A percentile compares a stretch with the other conserved stretches of the same genome.
Conservation (phyloP, 768 basidiomycete genomes). For the Pulveroboletus ravenelii region DNA sequence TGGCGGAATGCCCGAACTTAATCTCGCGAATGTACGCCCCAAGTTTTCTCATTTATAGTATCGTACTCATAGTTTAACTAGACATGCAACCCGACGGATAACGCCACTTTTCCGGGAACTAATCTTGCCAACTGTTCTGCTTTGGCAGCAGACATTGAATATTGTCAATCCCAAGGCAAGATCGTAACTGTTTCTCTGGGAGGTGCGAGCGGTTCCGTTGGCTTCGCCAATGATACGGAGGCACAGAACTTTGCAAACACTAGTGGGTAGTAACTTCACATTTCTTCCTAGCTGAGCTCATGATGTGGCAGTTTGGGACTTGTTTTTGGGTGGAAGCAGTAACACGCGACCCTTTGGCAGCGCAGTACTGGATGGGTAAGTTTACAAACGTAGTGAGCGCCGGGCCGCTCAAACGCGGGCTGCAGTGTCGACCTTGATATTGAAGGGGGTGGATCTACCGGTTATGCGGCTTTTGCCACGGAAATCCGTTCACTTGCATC, state of each 20-base stretch:
- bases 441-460: slow-evolving; percentile 54
- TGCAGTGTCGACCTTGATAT: slow-evolving; percentile 66
- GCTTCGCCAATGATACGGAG: slow-evolving; percentile 36
- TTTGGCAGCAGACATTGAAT: slow-evolving; percentile 39
- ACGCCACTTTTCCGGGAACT: slow-evolving; percentile 40
- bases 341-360: slow-evolving; percentile 41
- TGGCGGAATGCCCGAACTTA: slow-evolving; percentile 57
- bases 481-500: slow-evolving; percentile 25
- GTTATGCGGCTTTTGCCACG: slow-evolving; percentile 45
- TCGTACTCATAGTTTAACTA: slow-evolving; percentile 11
- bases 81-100: slow-evolving; percentile 40
- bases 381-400: neutral
- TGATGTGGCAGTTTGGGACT: slow-evolving; percentile 34
- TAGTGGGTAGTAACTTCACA: slow-evolving; percentile 8
- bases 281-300: slow-evolving; percentile 9
- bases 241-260: slow-evolving; percentile 32
- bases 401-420: neutral
- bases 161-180: slow-evolving; percentile 44
- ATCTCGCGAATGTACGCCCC: slow-evolving; percentile 58
- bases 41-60: neutral
- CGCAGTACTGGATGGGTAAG: slow-evolving; percentile 45
- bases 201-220: slow-evolving; percentile 38
- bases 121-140: slow-evolving; percentile 36
- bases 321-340: slow-evolving; percentile 45
- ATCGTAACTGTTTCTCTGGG: slow-evolving; percentile 44